These are phyloP conservation scores for Alternaria gansuensis DNA, from an alignment of 2,329 filamentous ascomycete species.

Conservation along the genomic window DNA sequence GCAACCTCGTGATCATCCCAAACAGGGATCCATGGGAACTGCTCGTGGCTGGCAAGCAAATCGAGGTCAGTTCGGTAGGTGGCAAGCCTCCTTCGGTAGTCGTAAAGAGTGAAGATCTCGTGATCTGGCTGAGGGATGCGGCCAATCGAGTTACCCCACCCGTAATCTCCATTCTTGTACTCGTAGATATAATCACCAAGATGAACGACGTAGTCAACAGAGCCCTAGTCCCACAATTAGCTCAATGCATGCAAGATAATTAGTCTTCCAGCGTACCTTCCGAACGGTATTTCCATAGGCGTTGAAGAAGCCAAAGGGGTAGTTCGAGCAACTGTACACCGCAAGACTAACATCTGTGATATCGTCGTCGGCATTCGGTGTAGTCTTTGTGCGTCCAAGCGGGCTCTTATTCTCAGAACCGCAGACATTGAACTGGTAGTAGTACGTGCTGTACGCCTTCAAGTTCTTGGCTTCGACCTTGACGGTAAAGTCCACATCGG, in stretches of 20 bases:
- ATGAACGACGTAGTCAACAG: slow-evolving; percentile 55
- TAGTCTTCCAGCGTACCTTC: slow-evolving; percentile 28
- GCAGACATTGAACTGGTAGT: slow-evolving; percentile 76
- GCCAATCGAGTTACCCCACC: slow-evolving; percentile 46
- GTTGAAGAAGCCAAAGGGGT: slow-evolving; percentile 60
- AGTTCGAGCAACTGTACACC: slow-evolving; percentile 73
- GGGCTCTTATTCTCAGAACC: slow-evolving; percentile 68
- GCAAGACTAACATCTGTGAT: slow-evolving; percentile 69
- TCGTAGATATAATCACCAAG: slow-evolving; percentile 59
- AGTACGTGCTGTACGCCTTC: slow-evolving; percentile 71
- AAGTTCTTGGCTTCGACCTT: slow-evolving; percentile 72
- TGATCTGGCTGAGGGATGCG: slow-evolving; percentile 47
- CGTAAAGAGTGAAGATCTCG: slow-evolving; percentile 55
- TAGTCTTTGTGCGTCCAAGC: slow-evolving; percentile 74
- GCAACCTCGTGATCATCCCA: slow-evolving; percentile 59
- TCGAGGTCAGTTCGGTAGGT: slow-evolving; percentile 55
- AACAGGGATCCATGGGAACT: slow-evolving; percentile 56
- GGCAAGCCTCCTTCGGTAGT: slow-evolving; percentile 56
- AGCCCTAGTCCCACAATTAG: slow-evolving; percentile 45
- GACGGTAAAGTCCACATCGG: slow-evolving; percentile 75
- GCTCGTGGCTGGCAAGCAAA: slow-evolving; percentile 50
- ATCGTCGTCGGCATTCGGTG: slow-evolving; percentile 65
- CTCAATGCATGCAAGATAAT: neutral
- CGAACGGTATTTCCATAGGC: slow-evolving; percentile 55
- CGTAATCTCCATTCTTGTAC: slow-evolving; percentile 51